A percentile compares a stretch with the other conserved stretches of the same genome.
phyloP scores from a whole-genome alignment of 179 eudicot species.

The Silene noctiflora region DNA sequence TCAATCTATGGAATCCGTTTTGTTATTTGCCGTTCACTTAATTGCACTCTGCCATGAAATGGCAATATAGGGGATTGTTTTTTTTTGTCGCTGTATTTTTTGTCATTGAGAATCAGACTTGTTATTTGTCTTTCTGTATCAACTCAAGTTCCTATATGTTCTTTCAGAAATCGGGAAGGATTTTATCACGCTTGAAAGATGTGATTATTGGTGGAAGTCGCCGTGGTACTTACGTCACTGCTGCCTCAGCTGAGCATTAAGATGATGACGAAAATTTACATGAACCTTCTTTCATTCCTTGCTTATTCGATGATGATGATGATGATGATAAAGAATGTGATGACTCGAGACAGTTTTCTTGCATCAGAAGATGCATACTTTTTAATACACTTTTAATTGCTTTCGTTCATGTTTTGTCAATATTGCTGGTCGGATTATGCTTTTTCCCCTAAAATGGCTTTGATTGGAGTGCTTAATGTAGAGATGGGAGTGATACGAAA shows the following conservation, averaged over 20 bases:
- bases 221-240: constrained; percentile 48
- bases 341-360: constrained; percentile 13
- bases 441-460: constrained; percentile 22
- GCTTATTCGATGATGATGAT: constrained; percentile 8
- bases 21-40: not conserved
- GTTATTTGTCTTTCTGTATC: not conserved
- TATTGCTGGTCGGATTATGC: constrained; percentile 21
- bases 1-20: not conserved
- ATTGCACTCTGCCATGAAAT: not conserved
- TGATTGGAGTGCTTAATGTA: constrained; percentile 23
- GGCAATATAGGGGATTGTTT: not conserved
- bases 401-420: constrained; percentile 23
- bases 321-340: constrained; percentile 21
- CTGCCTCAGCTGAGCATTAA: constrained; percentile 50
- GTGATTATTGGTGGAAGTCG: constrained; percentile 60
- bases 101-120: not conserved
- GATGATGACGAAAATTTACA: constrained; percentile 39
- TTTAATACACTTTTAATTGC: constrained; percentile 20
- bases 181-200: constrained; percentile 72
- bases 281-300: not conserved
- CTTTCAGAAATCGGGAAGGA: constrained; percentile 58
- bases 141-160: not conserved
- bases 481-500: constrained; percentile 13
- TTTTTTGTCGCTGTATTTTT: not conserved
- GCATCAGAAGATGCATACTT: constrained; percentile 15